phyloP scores from a whole-genome alignment of 202 grass and related monocot species.

The Panicum virgatum region DNA sequence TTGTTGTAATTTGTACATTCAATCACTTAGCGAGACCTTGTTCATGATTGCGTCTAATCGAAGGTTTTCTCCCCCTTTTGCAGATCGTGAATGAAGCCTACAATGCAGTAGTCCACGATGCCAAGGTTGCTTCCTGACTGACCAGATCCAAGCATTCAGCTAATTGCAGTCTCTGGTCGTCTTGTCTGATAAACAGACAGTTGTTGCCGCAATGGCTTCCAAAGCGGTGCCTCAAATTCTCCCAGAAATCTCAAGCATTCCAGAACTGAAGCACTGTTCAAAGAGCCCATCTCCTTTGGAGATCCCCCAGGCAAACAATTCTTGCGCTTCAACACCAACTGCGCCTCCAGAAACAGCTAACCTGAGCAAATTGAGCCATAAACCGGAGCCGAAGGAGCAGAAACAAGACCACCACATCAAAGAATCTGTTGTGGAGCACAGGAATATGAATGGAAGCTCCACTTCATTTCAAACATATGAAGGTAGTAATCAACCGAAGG shows the following conservation, averaged over 20 bases:
- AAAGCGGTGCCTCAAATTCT: constrained; percentile 46
- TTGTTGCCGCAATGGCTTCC: constrained; percentile 36
- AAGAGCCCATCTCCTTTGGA: constrained; percentile 22
- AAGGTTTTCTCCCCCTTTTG: neutral
- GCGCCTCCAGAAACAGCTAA: constrained; percentile 9
- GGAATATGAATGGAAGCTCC: constrained; percentile 16
- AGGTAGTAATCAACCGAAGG: constrained; percentile 42
- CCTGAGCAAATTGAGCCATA: constrained; percentile 11
- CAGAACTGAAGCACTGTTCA: constrained; percentile 19
- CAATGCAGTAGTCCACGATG: neutral
- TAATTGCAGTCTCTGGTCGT: neutral
- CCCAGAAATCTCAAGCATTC: constrained; percentile 34
- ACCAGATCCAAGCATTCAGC: neutral
- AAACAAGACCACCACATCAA: constrained; percentile 26
- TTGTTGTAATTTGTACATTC: neutral
- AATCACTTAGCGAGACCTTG: neutral
- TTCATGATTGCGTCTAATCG: constrained; percentile 11
- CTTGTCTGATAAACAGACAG: constrained; percentile 18
- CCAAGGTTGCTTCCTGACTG: constrained; percentile 16
- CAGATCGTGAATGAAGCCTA: constrained; percentile 17
- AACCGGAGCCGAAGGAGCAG: constrained; percentile 8
- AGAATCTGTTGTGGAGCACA: constrained; percentile 13
- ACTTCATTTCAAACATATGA: constrained; percentile 43
- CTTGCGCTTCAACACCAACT: neutral
- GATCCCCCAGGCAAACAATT: constrained; percentile 29